Evolutionary conservation across 345 rosid genomes (phyloP).

Genomic region (Brassica nigra): DNA sequence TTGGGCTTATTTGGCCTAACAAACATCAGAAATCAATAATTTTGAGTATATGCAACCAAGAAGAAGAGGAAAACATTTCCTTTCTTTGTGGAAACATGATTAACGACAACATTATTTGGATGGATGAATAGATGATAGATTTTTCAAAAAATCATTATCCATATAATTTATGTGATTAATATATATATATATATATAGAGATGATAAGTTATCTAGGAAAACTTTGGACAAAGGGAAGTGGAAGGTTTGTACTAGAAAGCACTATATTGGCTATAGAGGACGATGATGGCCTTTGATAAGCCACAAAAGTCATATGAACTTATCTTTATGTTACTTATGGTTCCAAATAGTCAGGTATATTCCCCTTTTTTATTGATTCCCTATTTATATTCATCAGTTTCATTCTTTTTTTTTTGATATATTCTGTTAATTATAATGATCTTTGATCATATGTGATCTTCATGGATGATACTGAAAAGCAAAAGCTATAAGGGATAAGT

Average conservation of each 20-base stretch:
- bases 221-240: conserved; percentile 40
- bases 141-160: not conserved
- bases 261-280: conserved; percentile 28
- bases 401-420: not conserved
- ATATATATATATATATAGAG: not conserved
- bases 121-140: not conserved
- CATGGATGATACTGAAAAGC: not conserved
- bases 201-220: conserved; percentile 5
- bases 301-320: conserved; percentile 42
- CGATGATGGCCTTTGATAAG: conserved; percentile 41
- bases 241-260: conserved; percentile 41
- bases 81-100: not conserved
- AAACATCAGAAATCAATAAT: not conserved
- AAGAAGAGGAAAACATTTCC: not conserved
- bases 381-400: conserved; percentile 17
- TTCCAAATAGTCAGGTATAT: conserved; percentile 39
- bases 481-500: not conserved
- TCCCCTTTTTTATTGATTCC: conserved; percentile 11
- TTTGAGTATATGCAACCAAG: not conserved
- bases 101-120: not conserved
- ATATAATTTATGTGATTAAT: not conserved
- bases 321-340: conserved; percentile 43
- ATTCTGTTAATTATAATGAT: not conserved
- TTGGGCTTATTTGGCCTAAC: conserved; percentile 15
- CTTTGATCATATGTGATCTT: conserved; percentile 8